Conservation (phyloP, 176 grass and related monocot genomes). For the Musa itinerans region DNA sequence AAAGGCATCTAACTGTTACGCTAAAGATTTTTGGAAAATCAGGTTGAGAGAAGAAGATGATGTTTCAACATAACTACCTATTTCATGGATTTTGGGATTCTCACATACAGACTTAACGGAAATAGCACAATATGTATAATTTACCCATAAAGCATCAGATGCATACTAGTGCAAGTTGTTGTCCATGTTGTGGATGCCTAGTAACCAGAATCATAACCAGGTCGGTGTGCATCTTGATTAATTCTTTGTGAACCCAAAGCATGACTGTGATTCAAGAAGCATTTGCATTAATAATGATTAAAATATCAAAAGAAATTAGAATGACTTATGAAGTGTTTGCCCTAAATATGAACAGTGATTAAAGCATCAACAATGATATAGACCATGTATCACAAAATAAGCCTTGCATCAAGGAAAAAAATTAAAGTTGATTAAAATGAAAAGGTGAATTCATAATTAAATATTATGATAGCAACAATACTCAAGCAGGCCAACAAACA, state of each 20-base stretch:
- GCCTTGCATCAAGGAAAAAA: too few relatives aligned
- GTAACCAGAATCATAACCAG: constrained; percentile 63
- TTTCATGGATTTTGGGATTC: background rate
- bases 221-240: constrained; percentile 43
- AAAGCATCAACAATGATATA: too few relatives aligned
- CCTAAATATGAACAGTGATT: too few relatives aligned
- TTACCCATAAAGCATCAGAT: background rate
- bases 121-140: background rate
- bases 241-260: constrained; percentile 57
- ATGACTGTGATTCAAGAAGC: constrained; percentile 50
- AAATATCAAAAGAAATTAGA: background rate
- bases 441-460: too few relatives aligned
- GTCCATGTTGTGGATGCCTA: constrained; percentile 63
- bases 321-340: too few relatives aligned
- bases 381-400: too few relatives aligned
- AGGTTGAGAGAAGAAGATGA: background rate
- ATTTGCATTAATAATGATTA: background rate
- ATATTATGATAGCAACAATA: too few relatives aligned
- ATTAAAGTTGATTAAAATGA: too few relatives aligned
- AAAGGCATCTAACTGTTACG: background rate
- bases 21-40: background rate
- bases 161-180: constrained; percentile 57
- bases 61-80: background rate
- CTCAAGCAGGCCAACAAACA: too few relatives aligned
- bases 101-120: background rate